Percentiles rank a stretch among this genome's conserved stretches.
These are phyloP conservation scores for Stagonosporopsis chrysanthemi DNA, from an alignment of 2,329 filamentous ascomycete genomes.

Conservation along the genomic window DNA sequence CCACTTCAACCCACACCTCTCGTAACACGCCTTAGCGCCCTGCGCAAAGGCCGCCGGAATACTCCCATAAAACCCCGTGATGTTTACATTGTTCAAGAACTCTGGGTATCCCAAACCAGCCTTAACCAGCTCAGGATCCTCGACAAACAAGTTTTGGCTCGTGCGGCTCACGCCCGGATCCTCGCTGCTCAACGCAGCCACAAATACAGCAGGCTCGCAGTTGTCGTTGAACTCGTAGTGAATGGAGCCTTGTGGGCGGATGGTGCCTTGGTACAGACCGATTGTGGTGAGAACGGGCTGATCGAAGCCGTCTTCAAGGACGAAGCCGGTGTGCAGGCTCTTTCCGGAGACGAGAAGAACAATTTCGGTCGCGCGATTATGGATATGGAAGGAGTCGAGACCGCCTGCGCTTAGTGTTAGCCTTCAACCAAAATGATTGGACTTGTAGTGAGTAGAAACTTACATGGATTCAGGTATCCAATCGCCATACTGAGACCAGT, in stretches of 20 bases:
- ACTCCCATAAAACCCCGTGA: slow-evolving; percentile 4
- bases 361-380: slow-evolving; percentile 10
- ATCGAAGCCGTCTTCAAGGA: slow-evolving; percentile 12
- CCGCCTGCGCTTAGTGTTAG: neutral
- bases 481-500: slow-evolving; percentile 10
- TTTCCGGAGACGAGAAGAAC: slow-evolving; percentile 10
- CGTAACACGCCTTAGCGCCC: slow-evolving; percentile 1
- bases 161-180: slow-evolving; percentile 7
- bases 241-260: slow-evolving; percentile 9
- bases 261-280: slow-evolving; percentile 8
- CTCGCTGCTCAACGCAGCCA: slow-evolving; percentile 2
- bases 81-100: neutral
- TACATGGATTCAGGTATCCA: slow-evolving; percentile 7
- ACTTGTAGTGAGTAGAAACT: neutral
- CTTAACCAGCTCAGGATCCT: slow-evolving; percentile 4
- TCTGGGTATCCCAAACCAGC: slow-evolving; percentile 1
- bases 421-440: neutral
- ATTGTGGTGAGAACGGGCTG: slow-evolving; percentile 9
- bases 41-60: slow-evolving; percentile 8
- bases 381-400: slow-evolving; percentile 12
- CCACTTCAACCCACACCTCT: slow-evolving; percentile 9
- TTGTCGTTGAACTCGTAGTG: slow-evolving; percentile 10
- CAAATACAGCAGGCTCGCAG: slow-evolving; percentile 7
- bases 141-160: slow-evolving; percentile 5
- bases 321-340: slow-evolving; percentile 7